Base-by-base conservation (phyloP, 2,329 filamentous ascomycete genomes). In the Talaromyces albobiverticillius region DNA sequence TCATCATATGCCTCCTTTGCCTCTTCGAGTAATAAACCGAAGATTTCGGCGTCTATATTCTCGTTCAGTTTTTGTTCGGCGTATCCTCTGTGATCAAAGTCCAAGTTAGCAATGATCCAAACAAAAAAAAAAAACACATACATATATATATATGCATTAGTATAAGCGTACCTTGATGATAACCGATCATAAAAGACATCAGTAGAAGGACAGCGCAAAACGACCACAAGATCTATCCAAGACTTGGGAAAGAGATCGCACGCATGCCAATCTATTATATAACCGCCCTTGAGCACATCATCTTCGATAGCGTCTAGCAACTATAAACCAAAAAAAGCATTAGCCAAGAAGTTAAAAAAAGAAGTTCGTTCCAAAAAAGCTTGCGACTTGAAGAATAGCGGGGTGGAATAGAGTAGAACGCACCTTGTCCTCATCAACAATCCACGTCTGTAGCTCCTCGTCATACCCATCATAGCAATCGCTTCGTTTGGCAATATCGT, bases 361-460 rank as follows among this genome's bases (percentile, higher is more conserved):
- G 48, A 51, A 11, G 11, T 8, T 36, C n/a, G n/a, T n/a, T 29
- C 26, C 26, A 29, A 29, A 5, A 10, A 10, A 18, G 22, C n/a
- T 54, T 34, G 16, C 36, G 20, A 46, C 26, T 20, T 36, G 47
- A 4, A 9, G 13, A 48, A 22, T 11, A 18, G 40, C 40, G 46
- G 25, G 22, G 10, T 16, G 36, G n/a, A 36, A 41, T 23, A 20
- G 18, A 9, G 31, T 47, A 40, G 18, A 16, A 64, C 74, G 57
- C 66, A 91, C 90, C 81, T 95, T 95, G 68, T 99, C 94, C 71
- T 99, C 94, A 67, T 99, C 93, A 14, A 99, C 92, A 55, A 97
- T 88, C 85, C 89, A 95, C 64, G 88, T 91, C 69, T 90, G 84
- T 52, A 87, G 85, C 70, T 92, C 88, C 41, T 95, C 88, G 62